phyloP scores from a whole-genome alignment of 768 basidiomycete genomes.

The Auricularia heimuer region DNA sequence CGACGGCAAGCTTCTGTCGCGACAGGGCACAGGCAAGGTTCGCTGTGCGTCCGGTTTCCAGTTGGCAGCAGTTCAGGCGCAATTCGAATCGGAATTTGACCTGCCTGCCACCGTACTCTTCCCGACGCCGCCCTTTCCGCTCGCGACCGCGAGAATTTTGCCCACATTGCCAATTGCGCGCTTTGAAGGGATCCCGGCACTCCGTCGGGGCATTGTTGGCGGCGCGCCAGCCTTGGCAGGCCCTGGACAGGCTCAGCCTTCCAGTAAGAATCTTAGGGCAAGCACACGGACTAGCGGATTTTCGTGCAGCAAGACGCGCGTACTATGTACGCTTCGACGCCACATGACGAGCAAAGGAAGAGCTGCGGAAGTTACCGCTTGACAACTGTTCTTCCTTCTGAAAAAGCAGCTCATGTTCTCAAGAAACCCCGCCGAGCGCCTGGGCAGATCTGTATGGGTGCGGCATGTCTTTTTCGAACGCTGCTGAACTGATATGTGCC shows the following conservation, averaged over 20 bases:
- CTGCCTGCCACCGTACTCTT: conserved; percentile 83
- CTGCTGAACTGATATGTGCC: too few species aligned
- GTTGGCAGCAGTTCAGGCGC: not conserved
- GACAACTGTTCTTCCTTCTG: not conserved
- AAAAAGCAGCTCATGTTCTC: too few species aligned
- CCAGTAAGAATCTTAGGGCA: not conserved
- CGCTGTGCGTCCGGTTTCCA: conserved; percentile 32
- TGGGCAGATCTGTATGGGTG: too few species aligned
- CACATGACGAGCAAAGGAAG: not conserved
- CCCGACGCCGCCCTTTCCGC: conserved; percentile 93
- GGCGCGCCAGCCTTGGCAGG: conserved; percentile 25
- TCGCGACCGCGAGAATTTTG: conserved; percentile 75
- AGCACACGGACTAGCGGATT: conserved; percentile 9
- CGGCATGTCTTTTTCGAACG: too few species aligned
- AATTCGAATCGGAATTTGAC: conserved; percentile 30
- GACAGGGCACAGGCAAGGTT: conserved; percentile 70
- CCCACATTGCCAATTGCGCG: conserved; percentile 49
- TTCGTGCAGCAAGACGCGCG: conserved; percentile 6
- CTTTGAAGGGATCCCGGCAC: conserved; percentile 25
- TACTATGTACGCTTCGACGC: conserved; percentile 5
- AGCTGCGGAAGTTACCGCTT: not conserved
- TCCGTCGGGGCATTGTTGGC: conserved; percentile 30
- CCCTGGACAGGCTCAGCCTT: conserved; percentile 19
- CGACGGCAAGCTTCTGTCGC: conserved; percentile 48
- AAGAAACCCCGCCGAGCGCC: too few species aligned